These are phyloP conservation scores for Ophiostoma novo-ulmi DNA, from an alignment of 2,329 filamentous ascomycete genomes.

Conservation along the genomic window DNA sequence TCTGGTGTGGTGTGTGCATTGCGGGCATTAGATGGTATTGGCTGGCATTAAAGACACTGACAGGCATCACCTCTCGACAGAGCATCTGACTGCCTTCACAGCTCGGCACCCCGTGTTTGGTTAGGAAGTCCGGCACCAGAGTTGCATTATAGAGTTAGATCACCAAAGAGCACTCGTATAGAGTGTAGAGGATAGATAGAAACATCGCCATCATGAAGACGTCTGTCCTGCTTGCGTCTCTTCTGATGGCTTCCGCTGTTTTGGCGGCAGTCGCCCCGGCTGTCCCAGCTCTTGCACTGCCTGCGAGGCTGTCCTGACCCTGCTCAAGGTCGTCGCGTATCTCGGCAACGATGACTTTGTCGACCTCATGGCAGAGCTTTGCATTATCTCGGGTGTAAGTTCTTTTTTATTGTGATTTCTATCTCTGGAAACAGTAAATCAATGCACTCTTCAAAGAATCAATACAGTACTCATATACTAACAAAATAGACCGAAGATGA, in stretches of 20 bases:
- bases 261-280: not conserved
- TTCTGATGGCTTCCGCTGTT: not conserved
- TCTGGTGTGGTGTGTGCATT: not conserved
- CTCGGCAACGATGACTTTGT: not conserved
- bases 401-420: not conserved
- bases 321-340: not conserved
- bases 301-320: constrained; percentile 1
- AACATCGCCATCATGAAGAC: not conserved
- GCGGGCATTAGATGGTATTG: not conserved
- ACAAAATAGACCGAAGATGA: constrained; percentile 1
- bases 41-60: not conserved
- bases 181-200: no score
- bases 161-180: not conserved
- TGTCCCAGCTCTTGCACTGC: not conserved
- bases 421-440: not conserved
- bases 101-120: not conserved
- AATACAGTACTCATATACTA: not conserved
- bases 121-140: not conserved
- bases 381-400: not conserved
- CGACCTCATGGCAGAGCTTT: not conserved
- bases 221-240: not conserved
- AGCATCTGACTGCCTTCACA: not conserved
- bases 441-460: not conserved
- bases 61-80: not conserved
- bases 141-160: not conserved